Evolutionary conservation across 1,284 basidiomycete genomes (phyloP).

Genomic region (Ceratobasidium sp.): DNA sequence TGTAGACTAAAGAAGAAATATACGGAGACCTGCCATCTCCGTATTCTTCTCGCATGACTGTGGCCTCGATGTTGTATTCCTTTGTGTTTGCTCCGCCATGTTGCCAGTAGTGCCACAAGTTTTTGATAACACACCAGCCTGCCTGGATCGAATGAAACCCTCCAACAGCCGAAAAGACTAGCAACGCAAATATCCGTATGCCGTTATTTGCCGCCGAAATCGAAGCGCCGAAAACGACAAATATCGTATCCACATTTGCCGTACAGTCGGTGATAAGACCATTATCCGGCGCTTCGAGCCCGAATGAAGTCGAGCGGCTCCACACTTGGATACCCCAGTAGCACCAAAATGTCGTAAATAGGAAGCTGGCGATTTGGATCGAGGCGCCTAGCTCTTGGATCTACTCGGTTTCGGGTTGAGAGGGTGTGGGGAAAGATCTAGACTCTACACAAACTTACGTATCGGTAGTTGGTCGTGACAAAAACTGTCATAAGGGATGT

Average conservation of each 20-base stretch:
- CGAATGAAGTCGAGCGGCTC: background rate
- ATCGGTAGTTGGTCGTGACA: constrained; percentile 9
- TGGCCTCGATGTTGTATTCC: background rate
- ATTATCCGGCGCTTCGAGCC: background rate
- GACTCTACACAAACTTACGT: background rate
- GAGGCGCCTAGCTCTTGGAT: constrained; percentile 23
- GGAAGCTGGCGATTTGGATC: background rate
- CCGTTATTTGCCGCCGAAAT: constrained; percentile 21
- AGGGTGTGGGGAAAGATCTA: too few relatives aligned
- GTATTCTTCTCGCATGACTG: background rate
- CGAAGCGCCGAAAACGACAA: constrained; percentile 15
- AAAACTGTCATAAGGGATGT: constrained; percentile 17
- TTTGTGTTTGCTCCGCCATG: background rate
- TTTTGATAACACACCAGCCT: background rate
- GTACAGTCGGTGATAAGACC: background rate
- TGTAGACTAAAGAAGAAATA: background rate
- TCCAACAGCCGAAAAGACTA: background rate
- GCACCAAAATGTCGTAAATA: constrained; percentile 5
- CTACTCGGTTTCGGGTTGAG: background rate
- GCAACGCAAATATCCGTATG: constrained; percentile 13
- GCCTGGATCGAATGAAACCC: background rate
- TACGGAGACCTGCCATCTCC: background rate
- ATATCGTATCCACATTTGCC: constrained; percentile 2
- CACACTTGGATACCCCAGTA: constrained; percentile 34
- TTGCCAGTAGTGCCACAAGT: background rate